These are phyloP conservation scores for Catunica adiposa DNA, from an alignment of 2,329 filamentous ascomycete genomes.

Conservation along the genomic window DNA sequence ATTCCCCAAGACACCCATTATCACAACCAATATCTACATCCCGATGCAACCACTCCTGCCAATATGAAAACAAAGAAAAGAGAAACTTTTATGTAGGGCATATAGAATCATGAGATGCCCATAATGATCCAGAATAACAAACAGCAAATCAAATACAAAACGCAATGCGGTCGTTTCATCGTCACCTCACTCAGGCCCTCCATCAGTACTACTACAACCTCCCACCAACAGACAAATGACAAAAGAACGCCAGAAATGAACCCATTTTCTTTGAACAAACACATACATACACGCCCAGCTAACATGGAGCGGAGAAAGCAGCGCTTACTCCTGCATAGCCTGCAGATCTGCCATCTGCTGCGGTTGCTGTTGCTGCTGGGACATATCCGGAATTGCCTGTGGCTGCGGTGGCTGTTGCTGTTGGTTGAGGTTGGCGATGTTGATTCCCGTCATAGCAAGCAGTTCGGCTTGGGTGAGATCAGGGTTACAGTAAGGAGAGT, in stretches of 20 bases:
- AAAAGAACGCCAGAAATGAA: neutral
- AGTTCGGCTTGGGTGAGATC: conserved; percentile 15
- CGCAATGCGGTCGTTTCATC: too few relatives aligned
- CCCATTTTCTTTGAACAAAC: neutral
- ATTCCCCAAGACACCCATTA: too few relatives aligned
- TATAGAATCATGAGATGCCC: neutral
- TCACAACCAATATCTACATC: too few relatives aligned
- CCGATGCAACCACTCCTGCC: too few relatives aligned
- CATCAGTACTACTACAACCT: too few relatives aligned
- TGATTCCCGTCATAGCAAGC: conserved; percentile 14
- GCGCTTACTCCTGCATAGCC: conserved; percentile 12
- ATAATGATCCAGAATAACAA: neutral
- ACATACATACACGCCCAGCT: neutral
- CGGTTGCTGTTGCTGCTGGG: conserved; percentile 11
- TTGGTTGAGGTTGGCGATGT: conserved; percentile 11
- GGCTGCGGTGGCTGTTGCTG: conserved; percentile 6
- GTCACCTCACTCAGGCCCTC: too few relatives aligned
- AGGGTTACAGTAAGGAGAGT: conserved; percentile 16
- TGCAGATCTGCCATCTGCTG: conserved; percentile 13
- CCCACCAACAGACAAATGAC: neutral
- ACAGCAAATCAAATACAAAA: too few relatives aligned
- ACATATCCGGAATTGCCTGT: neutral
- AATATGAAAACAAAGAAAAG: conserved; percentile 1
- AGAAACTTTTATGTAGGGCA: conserved; percentile 1
- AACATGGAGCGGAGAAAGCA: too few relatives aligned